Conservation (phyloP, 192 early-diverging fungal genomes). For the Coemansia sp. region DNA sequence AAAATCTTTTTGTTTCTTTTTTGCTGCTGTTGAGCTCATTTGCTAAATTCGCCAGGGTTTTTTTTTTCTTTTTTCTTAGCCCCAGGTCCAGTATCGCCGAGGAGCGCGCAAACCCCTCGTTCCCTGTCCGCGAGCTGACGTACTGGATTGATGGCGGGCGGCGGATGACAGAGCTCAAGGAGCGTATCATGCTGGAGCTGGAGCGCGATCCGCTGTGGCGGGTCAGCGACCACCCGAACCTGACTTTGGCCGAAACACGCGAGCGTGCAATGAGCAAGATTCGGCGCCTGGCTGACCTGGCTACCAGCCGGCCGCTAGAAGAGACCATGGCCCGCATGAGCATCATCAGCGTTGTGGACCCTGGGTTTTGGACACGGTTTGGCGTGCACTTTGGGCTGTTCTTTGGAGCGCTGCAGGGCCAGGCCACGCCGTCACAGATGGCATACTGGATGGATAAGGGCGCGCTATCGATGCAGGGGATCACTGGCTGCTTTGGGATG, state of each 20-base stretch:
- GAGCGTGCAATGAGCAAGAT: conserved; percentile 85
- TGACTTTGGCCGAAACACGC: conserved; percentile 71
- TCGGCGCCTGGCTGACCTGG: conserved; percentile 64
- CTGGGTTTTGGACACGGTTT: conserved; percentile 87
- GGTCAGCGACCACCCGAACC: conserved; percentile 76
- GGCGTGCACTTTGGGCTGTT: conserved; percentile 91
- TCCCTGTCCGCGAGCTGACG: conserved; percentile 76
- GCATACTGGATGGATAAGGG: conserved; percentile 83
- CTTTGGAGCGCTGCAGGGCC: conserved; percentile 80
- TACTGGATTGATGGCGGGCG: conserved; percentile 81
- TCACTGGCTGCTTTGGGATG: conserved; percentile 92
- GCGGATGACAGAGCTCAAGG: conserved; percentile 62
- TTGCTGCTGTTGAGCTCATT: background rate
- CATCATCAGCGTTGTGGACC: conserved; percentile 76
- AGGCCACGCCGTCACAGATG: conserved; percentile 80
- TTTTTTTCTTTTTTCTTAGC: conserved; percentile 6
- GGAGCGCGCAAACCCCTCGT: conserved; percentile 74
- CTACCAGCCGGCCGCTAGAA: conserved; percentile 67
- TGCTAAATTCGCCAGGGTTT: background rate
- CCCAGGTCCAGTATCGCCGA: conserved; percentile 59
- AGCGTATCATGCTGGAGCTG: conserved; percentile 80
- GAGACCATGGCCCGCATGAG: conserved; percentile 76
- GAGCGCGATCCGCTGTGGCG: conserved; percentile 82
- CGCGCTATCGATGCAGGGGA: conserved; percentile 74
- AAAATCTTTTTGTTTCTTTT: background rate